A percentile compares a stretch with the other conserved stretches of the same genome.
phyloP scores from a whole-genome alignment of 345 rosid genomes.

The Moringa oleifera region DNA sequence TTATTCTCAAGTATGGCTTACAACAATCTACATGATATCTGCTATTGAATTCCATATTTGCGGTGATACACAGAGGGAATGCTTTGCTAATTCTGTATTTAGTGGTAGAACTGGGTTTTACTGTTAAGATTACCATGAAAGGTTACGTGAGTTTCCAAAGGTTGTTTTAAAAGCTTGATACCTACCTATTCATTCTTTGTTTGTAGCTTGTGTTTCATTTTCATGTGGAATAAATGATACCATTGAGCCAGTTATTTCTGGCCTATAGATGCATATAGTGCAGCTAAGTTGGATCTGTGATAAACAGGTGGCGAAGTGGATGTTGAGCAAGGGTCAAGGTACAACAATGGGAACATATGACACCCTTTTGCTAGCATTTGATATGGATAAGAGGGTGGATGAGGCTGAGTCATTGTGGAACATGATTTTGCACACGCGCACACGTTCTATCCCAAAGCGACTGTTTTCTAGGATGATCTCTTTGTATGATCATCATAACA shows the following conservation, averaged over 20 bases:
- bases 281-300: slow-evolving; percentile 12
- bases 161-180: no score
- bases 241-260: neutral
- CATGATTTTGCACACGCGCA: slow-evolving; percentile 65
- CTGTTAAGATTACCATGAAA: no score
- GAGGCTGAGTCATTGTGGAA: slow-evolving; percentile 87
- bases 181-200: no score
- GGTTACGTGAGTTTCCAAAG: no score
- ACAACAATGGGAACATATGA: slow-evolving; percentile 85
- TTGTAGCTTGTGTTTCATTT: neutral
- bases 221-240: neutral
- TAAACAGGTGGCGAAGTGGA: slow-evolving; percentile 84
- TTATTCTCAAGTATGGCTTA: neutral
- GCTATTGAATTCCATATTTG: no score
- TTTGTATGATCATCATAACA: slow-evolving; percentile 67
- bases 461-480: slow-evolving; percentile 84
- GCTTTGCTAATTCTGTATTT: no score
- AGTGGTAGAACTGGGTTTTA: no score
- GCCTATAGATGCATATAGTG: neutral
- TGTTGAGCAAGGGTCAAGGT: slow-evolving; percentile 94
- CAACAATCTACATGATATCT: neutral
- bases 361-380: slow-evolving; percentile 74
- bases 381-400: slow-evolving; percentile 65
- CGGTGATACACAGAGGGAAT: no score
- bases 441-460: slow-evolving; percentile 74